These are phyloP conservation scores for Talaromyces ruber DNA, from an alignment of 495 filamentous ascomycete species.

Conservation along the genomic window DNA sequence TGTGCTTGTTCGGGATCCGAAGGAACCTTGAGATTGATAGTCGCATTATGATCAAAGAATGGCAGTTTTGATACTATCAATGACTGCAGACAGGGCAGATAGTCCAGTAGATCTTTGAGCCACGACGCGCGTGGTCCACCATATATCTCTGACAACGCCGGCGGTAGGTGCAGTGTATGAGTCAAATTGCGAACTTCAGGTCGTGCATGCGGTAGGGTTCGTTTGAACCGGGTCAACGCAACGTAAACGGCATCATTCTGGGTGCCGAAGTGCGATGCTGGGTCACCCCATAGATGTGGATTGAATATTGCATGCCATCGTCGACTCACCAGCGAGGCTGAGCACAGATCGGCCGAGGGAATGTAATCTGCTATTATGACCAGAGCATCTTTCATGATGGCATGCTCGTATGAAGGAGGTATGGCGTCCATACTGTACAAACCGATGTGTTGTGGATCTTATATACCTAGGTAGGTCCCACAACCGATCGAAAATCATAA, in stretches of 20 bases:
- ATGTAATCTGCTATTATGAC: constrained; percentile 54
- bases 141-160: constrained; percentile 58
- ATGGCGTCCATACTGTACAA: constrained; percentile 38
- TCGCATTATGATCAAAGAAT: constrained; percentile 57
- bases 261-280: constrained; percentile 54
- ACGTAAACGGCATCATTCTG: constrained; percentile 59
- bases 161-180: constrained; percentile 60
- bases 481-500: not conserved
- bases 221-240: constrained; percentile 54
- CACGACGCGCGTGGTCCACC: constrained; percentile 52
- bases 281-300: constrained; percentile 58
- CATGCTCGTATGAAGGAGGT: constrained; percentile 52
- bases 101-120: constrained; percentile 53
- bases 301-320: constrained; percentile 53
- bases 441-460: not conserved
- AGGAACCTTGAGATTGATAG: constrained; percentile 35
- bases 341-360: constrained; percentile 48
- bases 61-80: constrained; percentile 53
- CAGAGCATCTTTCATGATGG: constrained; percentile 51
- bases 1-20: constrained; percentile 11
- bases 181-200: constrained; percentile 45
- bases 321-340: constrained; percentile 47
- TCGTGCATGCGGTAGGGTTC: constrained; percentile 47
- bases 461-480: not conserved
- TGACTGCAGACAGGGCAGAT: constrained; percentile 50